Evolutionary conservation across 2,329 filamentous ascomycete species (phyloP).

Genomic region (Niveomyces coronatus): DNA sequence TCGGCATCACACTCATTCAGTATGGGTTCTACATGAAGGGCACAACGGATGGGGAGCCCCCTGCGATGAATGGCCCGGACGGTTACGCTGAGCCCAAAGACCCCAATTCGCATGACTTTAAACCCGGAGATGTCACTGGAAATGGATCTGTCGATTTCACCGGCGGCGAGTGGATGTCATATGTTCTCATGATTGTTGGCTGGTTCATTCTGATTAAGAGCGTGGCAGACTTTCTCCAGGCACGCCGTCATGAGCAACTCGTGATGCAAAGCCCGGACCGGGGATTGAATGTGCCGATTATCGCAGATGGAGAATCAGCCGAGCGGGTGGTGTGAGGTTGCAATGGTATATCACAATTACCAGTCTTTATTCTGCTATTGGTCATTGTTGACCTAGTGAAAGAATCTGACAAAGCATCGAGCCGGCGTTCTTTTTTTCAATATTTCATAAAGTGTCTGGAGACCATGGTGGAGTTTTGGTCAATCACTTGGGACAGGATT

Average conservation of each 20-base stretch:
- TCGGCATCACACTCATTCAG: conserved; percentile 91
- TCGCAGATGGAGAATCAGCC: conserved; percentile 73
- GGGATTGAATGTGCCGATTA: conserved; percentile 72
- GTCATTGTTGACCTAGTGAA: background rate
- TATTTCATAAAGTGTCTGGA: background rate
- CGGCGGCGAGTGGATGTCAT: conserved; percentile 80
- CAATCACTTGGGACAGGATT: background rate
- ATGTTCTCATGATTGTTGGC: conserved; percentile 88
- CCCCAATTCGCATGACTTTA: conserved; percentile 83
- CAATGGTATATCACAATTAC: background rate
- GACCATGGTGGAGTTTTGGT: conserved; percentile 2
- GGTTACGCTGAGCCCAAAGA: conserved; percentile 64
- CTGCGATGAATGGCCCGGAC: conserved; percentile 39
- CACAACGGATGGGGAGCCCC: conserved; percentile 33
- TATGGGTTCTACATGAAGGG: conserved; percentile 95
- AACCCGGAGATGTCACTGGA: conserved; percentile 55
- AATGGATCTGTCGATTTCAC: conserved; percentile 48
- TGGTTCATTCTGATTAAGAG: conserved; percentile 96
- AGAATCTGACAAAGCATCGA: conserved; percentile 3
- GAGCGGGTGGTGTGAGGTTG: conserved; percentile 59
- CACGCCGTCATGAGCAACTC: conserved; percentile 81
- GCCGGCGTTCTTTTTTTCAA: conserved; percentile 1
- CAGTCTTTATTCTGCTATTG: background rate
- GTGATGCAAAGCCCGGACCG: conserved; percentile 88
- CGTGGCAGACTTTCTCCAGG: conserved; percentile 82